phyloP scores from a whole-genome alignment of 1,284 basidiomycete species.

The Melampsora americana region DNA sequence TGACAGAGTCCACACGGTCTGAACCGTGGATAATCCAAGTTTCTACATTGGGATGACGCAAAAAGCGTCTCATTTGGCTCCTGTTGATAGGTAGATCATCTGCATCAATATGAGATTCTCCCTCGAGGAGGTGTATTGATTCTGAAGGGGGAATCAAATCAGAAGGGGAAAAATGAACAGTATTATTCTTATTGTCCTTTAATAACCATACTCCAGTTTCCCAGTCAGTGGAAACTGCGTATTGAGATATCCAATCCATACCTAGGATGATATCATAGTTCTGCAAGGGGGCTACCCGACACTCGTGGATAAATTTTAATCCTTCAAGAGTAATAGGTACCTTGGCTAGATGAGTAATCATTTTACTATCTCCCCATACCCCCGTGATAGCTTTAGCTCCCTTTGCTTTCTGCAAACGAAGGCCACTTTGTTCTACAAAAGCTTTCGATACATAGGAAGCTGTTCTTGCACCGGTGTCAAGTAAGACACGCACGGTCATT shows the following conservation, averaged over 20 bases:
- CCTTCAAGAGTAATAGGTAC: too few relatives aligned
- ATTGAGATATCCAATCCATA: not conserved
- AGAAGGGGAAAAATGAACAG: not conserved
- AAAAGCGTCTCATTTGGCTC: too few relatives aligned
- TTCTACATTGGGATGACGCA: too few relatives aligned
- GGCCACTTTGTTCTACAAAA: not conserved
- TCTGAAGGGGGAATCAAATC: too few relatives aligned
- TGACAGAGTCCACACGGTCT: not conserved
- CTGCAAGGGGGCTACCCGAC: not conserved
- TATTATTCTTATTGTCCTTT: not conserved
- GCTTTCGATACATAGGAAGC: not conserved
- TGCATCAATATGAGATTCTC: too few relatives aligned
- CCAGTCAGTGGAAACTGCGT: not conserved
- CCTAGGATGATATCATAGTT: slow-evolving; percentile 3
- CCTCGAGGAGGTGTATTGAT: too few relatives aligned
- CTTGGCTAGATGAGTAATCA: not conserved
- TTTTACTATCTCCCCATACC: too few relatives aligned
- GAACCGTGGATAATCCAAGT: not conserved
- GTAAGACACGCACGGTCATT: too few relatives aligned
- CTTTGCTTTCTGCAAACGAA: too few relatives aligned
- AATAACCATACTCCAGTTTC: not conserved
- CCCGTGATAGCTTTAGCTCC: too few relatives aligned
- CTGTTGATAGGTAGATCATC: too few relatives aligned
- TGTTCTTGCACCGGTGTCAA: slow-evolving; percentile 21
- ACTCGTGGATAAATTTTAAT: not conserved